phyloP scores from a whole-genome alignment of 2,329 filamentous ascomycete genomes.

The Stachybotrys chartarum region DNA sequence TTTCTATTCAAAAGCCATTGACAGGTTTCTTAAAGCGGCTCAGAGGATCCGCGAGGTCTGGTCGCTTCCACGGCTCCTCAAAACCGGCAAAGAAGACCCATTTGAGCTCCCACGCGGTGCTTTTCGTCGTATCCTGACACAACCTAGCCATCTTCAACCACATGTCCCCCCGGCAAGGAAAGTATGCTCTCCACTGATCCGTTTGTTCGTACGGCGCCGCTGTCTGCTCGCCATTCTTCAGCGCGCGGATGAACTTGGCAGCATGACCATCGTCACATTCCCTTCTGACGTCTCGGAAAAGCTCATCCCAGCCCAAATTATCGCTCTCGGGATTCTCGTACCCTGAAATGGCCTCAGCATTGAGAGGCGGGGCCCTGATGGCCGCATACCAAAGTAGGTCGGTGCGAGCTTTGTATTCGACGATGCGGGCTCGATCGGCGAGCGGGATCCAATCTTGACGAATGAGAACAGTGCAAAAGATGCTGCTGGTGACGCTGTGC shows the following conservation, averaged over 20 bases:
- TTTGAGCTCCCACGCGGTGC: neutral
- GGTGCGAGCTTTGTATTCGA: constrained; percentile 59
- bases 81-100: neutral
- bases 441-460: constrained; percentile 22
- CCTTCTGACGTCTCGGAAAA: constrained; percentile 14
- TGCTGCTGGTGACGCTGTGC: constrained; percentile 24
- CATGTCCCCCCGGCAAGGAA: constrained; percentile 6
- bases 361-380: constrained; percentile 36
- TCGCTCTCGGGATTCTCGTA: constrained; percentile 11
- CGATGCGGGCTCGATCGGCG: constrained; percentile 43
- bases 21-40: too few species aligned
- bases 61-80: neutral
- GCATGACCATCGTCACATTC: constrained; percentile 26
- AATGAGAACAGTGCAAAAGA: constrained; percentile 21
- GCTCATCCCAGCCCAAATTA: constrained; percentile 14
- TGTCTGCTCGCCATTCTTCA: constrained; percentile 21
- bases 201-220: constrained; percentile 8
- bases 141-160: neutral
- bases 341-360: constrained; percentile 8
- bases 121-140: neutral
- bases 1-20: too few species aligned
- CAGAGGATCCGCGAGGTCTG: too few species aligned
- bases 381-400: constrained; percentile 60
- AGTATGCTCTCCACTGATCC: constrained; percentile 9
- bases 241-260: constrained; percentile 24